These are phyloP conservation scores for Globisporangium emineosum DNA, from an alignment of 352 stramenopile species.

Conservation along the genomic window DNA sequence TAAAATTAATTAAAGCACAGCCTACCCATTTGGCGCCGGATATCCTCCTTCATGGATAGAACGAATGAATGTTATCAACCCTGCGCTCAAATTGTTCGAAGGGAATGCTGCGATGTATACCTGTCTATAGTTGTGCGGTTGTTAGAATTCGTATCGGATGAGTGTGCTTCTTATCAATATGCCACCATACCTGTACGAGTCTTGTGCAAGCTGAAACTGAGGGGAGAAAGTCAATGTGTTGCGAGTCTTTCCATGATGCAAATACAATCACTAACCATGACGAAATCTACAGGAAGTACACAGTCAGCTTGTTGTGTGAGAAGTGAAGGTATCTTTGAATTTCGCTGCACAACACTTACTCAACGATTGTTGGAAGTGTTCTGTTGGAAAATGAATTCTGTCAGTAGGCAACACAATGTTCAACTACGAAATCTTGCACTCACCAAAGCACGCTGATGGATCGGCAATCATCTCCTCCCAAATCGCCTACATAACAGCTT, in stretches of 20 bases:
- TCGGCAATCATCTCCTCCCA: conserved; percentile 90
- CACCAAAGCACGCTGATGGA: conserved; percentile 75
- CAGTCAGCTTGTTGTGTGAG: neutral
- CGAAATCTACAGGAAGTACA: conserved; percentile 44
- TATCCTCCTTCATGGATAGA: conserved; percentile 46
- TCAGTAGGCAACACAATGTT: neutral
- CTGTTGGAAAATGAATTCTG: conserved; percentile 18
- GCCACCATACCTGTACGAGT: conserved; percentile 58
- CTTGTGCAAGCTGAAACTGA: conserved; percentile 83
- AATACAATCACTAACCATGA: conserved; percentile 42
- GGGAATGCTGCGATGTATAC: conserved; percentile 17
- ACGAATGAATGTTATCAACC: neutral
- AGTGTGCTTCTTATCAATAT: neutral
- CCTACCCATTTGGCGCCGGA: conserved; percentile 68
- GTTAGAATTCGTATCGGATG: neutral
- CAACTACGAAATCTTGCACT: neutral
- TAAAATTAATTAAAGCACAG: neutral
- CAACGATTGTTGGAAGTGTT: conserved; percentile 71
- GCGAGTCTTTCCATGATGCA: neutral
- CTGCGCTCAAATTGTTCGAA: neutral
- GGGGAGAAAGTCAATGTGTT: conserved; percentile 3
- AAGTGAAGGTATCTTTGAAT: neutral
- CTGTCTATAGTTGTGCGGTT: conserved; percentile 36
- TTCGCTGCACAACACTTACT: conserved; percentile 27
- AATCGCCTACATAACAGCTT: conserved; percentile 45